These are phyloP conservation scores for Monilinia polystroma DNA, from an alignment of 2,329 filamentous ascomycete genomes.

Conservation along the genomic window DNA sequence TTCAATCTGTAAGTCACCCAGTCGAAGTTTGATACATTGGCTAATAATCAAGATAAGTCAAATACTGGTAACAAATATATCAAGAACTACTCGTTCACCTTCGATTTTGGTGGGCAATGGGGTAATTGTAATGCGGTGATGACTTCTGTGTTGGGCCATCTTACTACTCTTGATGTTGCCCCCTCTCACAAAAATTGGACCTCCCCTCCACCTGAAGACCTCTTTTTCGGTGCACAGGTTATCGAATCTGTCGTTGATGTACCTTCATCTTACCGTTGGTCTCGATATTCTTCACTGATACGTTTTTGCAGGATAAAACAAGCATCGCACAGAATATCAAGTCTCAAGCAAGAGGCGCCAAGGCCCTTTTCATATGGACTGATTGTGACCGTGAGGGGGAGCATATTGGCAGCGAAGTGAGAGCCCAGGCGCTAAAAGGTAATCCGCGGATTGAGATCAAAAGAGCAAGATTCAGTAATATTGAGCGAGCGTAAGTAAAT, in stretches of 20 bases:
- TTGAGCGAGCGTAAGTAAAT: conserved; percentile 74
- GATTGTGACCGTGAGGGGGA: conserved; percentile 98
- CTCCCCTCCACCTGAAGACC: conserved; percentile 70
- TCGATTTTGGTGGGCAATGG: conserved; percentile 79
- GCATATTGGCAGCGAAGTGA: conserved; percentile 90
- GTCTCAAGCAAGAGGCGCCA: conserved; percentile 69
- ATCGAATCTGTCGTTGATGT: conserved; percentile 66
- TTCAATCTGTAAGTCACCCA: conserved; percentile 60
- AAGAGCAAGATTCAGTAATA: conserved; percentile 91
- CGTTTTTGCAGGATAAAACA: conserved; percentile 66
- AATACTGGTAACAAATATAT: conserved; percentile 58
- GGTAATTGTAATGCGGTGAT: conserved; percentile 83
- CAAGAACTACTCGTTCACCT: conserved; percentile 93
- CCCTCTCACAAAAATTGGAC: conserved; percentile 70
- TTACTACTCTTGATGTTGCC: conserved; percentile 78
- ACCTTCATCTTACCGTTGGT: conserved; percentile 31
- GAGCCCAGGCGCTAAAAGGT: conserved; percentile 71
- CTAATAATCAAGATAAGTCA: conserved; percentile 27
- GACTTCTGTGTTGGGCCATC: conserved; percentile 88
- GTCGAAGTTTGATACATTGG: conserved; percentile 6
- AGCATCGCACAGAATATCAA: conserved; percentile 83
- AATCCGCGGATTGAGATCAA: conserved; percentile 77
- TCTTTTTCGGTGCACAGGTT: conserved; percentile 77
- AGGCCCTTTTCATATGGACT: conserved; percentile 91
- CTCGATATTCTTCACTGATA: conserved; percentile 13